Percentiles rank a stretch among this genome's conserved stretches.
Evolutionary conservation across 2,329 filamentous ascomycete species (phyloP).

Genomic region (Colletotrichum plurivorum): DNA sequence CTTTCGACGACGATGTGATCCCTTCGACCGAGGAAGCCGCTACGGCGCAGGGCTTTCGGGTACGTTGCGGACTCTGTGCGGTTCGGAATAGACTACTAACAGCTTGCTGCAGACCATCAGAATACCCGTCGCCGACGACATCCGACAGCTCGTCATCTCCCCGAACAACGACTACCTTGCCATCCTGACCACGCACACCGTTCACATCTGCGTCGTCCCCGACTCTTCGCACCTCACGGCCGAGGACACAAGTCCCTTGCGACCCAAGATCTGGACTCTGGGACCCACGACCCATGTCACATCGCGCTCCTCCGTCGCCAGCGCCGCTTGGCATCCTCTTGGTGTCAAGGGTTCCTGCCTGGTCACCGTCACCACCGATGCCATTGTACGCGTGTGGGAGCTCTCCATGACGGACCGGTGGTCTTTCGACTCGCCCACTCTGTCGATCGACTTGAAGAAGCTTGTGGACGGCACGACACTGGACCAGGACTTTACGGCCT

Average conservation of each 20-base stretch:
- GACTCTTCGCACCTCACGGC: slow-evolving; percentile 82
- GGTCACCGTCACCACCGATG: slow-evolving; percentile 90
- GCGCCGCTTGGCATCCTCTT: slow-evolving; percentile 92
- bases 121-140: slow-evolving; percentile 83
- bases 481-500: slow-evolving; percentile 87
- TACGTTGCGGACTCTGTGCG: slow-evolving; percentile 48
- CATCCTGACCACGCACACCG: slow-evolving; percentile 87
- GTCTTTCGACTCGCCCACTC: slow-evolving; percentile 86
- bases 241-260: slow-evolving; percentile 77
- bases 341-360: slow-evolving; percentile 86
- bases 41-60: slow-evolving; percentile 61
- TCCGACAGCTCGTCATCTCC: slow-evolving; percentile 87
- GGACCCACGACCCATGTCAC: slow-evolving; percentile 93
- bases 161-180: slow-evolving; percentile 87
- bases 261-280: slow-evolving; percentile 90
- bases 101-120: slow-evolving; percentile 73
- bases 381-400: slow-evolving; percentile 92
- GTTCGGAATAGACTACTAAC: slow-evolving; percentile 16
- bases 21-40: slow-evolving; percentile 45
- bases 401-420: slow-evolving; percentile 85
- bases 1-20: slow-evolving; percentile 51
- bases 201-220: slow-evolving; percentile 89
- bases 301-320: slow-evolving; percentile 84
- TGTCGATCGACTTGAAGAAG: slow-evolving; percentile 91
- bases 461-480: slow-evolving; percentile 86